phyloP scores from a whole-genome alignment of 225 moss, liverwort and hornwort genomes.

The Physcomitrellopsis africana region DNA sequence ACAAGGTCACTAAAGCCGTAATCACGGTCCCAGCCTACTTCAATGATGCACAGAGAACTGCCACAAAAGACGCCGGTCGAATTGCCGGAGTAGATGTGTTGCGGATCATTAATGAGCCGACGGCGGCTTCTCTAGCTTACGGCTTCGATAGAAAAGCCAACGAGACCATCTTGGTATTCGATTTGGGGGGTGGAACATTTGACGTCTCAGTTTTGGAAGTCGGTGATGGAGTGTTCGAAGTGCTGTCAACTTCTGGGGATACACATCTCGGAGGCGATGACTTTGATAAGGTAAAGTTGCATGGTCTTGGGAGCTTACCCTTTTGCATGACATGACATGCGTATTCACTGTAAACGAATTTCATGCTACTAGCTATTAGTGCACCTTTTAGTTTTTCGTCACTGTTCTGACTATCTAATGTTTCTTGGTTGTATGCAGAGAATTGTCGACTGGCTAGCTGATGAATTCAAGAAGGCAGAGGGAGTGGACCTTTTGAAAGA shows the following conservation, averaged over 20 bases:
- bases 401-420: neutral
- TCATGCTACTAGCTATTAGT: too few relatives aligned
- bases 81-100: slow-evolving; percentile 74
- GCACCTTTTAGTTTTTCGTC: too few relatives aligned
- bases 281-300: slow-evolving; percentile 28
- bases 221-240: slow-evolving; percentile 66
- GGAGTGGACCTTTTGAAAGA: slow-evolving; percentile 42
- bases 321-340: too few relatives aligned
- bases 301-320: too few relatives aligned
- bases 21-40: slow-evolving; percentile 97
- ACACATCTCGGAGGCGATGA: slow-evolving; percentile 21
- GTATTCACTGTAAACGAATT: too few relatives aligned
- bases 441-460: slow-evolving; percentile 45
- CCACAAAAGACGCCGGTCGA: slow-evolving; percentile 91
- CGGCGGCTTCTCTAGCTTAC: slow-evolving; percentile 69
- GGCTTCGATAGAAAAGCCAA: slow-evolving; percentile 71
- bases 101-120: slow-evolving; percentile 66
- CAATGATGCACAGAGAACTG: slow-evolving; percentile 90
- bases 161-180: slow-evolving; percentile 66
- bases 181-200: slow-evolving; percentile 68
- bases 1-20: slow-evolving; percentile 89
- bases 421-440: slow-evolving; percentile 31
- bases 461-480: slow-evolving; percentile 39
- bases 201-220: slow-evolving; percentile 70
- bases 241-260: slow-evolving; percentile 29